Evolutionary conservation across 2,329 filamentous ascomycete species (phyloP).

Genomic region (Trichoderma sp.): DNA sequence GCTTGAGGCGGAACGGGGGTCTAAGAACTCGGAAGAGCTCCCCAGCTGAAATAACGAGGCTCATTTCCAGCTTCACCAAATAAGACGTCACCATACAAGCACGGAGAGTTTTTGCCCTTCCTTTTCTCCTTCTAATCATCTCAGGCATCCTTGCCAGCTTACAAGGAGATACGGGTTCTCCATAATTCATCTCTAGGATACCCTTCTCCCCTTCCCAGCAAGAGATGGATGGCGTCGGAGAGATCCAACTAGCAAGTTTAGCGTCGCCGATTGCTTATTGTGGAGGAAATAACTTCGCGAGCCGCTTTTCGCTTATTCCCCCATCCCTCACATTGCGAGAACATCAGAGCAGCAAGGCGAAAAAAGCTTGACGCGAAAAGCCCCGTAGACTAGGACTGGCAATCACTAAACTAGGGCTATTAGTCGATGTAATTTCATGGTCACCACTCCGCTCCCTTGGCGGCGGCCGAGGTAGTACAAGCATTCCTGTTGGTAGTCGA

Average conservation of each 20-base stretch:
- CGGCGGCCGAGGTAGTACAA: not conserved
- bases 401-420: not conserved
- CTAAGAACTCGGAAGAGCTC: not conserved
- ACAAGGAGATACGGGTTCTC: not conserved
- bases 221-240: not conserved
- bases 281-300: not conserved
- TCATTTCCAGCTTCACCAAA: not conserved
- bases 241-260: not conserved
- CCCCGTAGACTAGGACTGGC: not conserved
- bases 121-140: not conserved
- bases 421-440: not conserved
- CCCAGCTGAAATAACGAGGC: not conserved
- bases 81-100: not conserved
- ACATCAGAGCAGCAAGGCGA: not conserved
- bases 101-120: not conserved
- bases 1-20: not conserved
- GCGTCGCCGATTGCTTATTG: not conserved
- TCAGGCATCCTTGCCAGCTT: not conserved
- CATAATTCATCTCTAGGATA: not conserved
- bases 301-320: constrained; percentile 15
- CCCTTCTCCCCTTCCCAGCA: not conserved
- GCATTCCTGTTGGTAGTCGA: not conserved
- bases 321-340: not conserved
- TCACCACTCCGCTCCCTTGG: not conserved
- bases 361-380: not conserved